Evolutionary conservation across 768 basidiomycete genomes (phyloP), one percentile per base, ranked within the genome.

Genomic region (Paxillus involutus): DNA sequence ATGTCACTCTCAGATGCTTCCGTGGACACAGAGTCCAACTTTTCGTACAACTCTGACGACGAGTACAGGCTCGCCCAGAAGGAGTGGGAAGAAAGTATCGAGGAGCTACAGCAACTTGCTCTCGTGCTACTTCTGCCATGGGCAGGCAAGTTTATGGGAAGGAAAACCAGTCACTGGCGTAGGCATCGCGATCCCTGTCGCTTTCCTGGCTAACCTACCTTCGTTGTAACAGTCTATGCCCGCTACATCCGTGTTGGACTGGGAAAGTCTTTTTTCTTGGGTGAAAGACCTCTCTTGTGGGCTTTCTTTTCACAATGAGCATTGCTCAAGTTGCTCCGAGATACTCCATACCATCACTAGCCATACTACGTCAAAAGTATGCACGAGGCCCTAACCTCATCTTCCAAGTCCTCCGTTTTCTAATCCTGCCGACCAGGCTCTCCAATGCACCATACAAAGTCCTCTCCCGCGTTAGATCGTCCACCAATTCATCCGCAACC

Each of bases 81-180:
- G 67, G 94, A 97, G 74, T 96, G 94, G 94, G 88, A 94, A 63
- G 94, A 97, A 70, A 91, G 88, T 63, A 64, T 96, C 47, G 74
- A 85, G 56, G 93, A 97, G 68, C 79, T 97, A 43, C 86, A 89
- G 66, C 82, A 92, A 66, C 81, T 96, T 17, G 71, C 91, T 49
- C 81, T 88, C 36, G 77, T 92, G 52, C 86, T 95, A 24, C 75
- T 95, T 44, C 74, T 97, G 53, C 94, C 94, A 2, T 88, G 85
- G 73, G 68, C 94, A 54, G 94, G 94, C 49, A 94, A 91, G 68
- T 96, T 85, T 82, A 66, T 94, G 35, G 94, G 94, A 30, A 78
- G 94, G 64, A 81, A 81, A 67, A 93, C 88, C 80, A 90, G 89
- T 61, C 80, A 92, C 64, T 89, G 89, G 84, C 83, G 94, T 95